Evolutionary conservation across 2,329 filamentous ascomycete genomes (phyloP), one percentile per base, ranked within the genome.

Genomic region (Albifimbria verrucaria): DNA sequence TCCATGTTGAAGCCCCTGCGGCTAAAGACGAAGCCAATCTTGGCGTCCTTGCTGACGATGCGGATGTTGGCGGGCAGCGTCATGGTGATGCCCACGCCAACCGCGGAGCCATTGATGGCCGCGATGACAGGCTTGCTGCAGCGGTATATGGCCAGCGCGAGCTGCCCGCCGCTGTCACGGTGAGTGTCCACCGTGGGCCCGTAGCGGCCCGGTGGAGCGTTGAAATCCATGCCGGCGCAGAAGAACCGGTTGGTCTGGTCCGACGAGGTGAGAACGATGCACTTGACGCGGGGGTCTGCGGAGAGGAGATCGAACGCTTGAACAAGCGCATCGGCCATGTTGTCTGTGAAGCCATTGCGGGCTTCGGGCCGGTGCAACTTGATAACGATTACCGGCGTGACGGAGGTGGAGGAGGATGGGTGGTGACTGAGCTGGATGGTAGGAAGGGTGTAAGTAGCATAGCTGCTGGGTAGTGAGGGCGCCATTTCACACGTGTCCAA

Each of bases 1-100:
- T 92, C 89, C 81, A 89, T 86, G 54, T 83, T 77, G 62, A 92
- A 77, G 1, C 88, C 88, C 43, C 88, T 78, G 23, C 87, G 80
- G 22, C 80, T 77, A 67, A 92, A 92, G 18, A 90, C 87, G 65
- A 91, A 89, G 50, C 88, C 88, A 57, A 91, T 80, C 64, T 87
- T 88, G 2, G 87, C 85, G 11, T 72, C 69, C 41, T 71, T 65
- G 58, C 80, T 82, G 41, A 74, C 82, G 56, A 87, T 62, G 49
- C 78, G 73, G 50, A 82, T 74, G 48, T 74, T 75, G 50, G 77
- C 78, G 2, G 82, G 76, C 4, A 86, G 72, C 25, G 81, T 82
- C 77, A 85, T 82, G 36, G 82, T 86, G 59, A 85, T 80, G 22
- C 83, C 82, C 3, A 85, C 75, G 49, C 82, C 83, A 3, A 85